Evolutionary conservation across 345 rosid species (phyloP).

Genomic region (Mangifera indica): DNA sequence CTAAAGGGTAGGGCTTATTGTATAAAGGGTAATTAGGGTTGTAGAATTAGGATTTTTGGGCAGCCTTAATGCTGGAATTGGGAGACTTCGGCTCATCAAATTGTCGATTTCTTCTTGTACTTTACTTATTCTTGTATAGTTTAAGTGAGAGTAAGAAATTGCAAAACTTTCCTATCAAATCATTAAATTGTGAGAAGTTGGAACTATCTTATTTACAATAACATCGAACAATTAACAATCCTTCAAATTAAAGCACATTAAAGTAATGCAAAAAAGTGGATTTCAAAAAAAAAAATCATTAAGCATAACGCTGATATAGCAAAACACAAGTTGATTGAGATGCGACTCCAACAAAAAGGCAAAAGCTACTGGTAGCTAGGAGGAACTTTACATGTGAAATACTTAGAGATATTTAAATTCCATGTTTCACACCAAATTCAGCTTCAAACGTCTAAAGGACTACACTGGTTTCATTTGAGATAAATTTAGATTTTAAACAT

Average conservation of each 20-base stretch:
- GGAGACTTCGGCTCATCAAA: too few species aligned
- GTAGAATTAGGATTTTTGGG: too few species aligned
- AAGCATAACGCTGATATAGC: neutral
- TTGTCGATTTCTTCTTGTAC: too few species aligned
- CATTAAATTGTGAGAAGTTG: neutral
- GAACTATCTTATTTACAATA: neutral
- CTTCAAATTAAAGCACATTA: neutral
- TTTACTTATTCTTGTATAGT: too few species aligned
- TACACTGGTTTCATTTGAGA: conserved; percentile 5
- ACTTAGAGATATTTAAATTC: neutral
- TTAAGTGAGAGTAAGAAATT: neutral
- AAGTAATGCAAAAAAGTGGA: neutral
- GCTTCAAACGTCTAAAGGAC: neutral
- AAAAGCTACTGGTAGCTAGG: neutral
- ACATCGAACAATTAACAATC: neutral
- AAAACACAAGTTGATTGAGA: neutral
- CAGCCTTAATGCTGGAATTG: too few species aligned
- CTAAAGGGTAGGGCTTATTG: too few species aligned
- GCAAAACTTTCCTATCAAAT: neutral
- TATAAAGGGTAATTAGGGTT: too few species aligned
- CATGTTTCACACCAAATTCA: conserved; percentile 9
- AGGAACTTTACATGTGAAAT: neutral
- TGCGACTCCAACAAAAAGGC: neutral
- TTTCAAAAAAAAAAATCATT: neutral
- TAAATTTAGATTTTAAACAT: conserved; percentile 1